Evolutionary conservation across 129 eudicot species (phyloP), one percentile per base, ranked within the genome.

Genomic region (Flaveria robusta): DNA sequence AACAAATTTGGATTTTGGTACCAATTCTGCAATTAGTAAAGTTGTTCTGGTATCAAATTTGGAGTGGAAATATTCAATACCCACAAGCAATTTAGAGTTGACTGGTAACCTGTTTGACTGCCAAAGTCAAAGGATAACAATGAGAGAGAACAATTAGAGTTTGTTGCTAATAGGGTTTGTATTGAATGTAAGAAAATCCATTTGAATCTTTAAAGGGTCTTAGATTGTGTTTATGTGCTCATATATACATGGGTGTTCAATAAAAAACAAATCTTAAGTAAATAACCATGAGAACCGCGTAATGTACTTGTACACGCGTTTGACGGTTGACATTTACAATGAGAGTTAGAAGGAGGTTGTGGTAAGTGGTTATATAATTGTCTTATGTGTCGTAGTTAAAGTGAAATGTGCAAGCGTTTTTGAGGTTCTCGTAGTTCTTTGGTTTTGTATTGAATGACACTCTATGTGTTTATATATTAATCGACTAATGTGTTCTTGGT

Each of bases 41-140:
- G n/a, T n/a, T n/a, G n/a, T 52, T 18, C 37, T 55, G 74, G 16
- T 68, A 3, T 68, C 16, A 59, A 3, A 15, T 16, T 7, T 26
- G 45, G 16, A 27, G 37, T 27, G 29, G 60, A 62, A 74, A 45
- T 26, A 45, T 23, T 62, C 7, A 26, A 14, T 10, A 27, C 13
- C 10, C 16, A 16, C 15, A 60, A 26, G 37, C 20, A 31, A 7
- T 27, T 41, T 42, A 70, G 65, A 70, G 50, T 56, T 42, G 49
- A 69, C 11, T 45, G 71, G 50, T n/a, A 34, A 6, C 34, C 12
- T 79, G 46, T 50, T 50, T 79, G 51, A 50, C 50, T 66, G 59
- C 19, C 19, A 62, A 79, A 72, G 71, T 68, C 75, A 68, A 68
- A 54, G 70, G 68, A 34, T 55, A 20, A 58, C 34, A 73, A 37